Evolutionary conservation across 1,139 yeast genomes (phyloP).

Genomic region (Candida smagusa): DNA sequence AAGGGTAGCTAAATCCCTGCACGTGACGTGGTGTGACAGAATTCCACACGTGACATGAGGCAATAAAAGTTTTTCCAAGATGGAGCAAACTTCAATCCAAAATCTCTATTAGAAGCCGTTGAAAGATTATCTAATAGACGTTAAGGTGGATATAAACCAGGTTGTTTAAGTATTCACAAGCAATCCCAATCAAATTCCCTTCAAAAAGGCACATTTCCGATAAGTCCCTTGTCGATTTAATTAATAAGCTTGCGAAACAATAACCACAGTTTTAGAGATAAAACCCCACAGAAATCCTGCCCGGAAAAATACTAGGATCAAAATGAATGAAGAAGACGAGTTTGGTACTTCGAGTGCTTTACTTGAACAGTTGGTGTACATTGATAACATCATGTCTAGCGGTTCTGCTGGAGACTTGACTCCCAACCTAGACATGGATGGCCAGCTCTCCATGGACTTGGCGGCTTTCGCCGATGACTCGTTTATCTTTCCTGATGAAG

Average conservation of each 20-base stretch:
- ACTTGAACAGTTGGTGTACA: slow-evolving; percentile 71
- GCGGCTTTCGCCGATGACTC: slow-evolving; percentile 81
- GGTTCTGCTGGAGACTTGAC: slow-evolving; percentile 29
- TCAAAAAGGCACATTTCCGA: too few species aligned
- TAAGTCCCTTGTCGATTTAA: too few species aligned
- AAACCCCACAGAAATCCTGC: too few species aligned
- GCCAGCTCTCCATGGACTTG: slow-evolving; percentile 65
- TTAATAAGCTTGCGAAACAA: too few species aligned
- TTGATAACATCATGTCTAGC: slow-evolving; percentile 65
- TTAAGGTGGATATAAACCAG: too few species aligned
- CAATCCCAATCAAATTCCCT: too few species aligned
- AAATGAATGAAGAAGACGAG: slow-evolving; percentile 9
- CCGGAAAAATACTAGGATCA: neutral
- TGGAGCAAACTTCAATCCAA: neutral
- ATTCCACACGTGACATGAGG: neutral
- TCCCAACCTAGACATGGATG: slow-evolving; percentile 54
- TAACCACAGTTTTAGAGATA: too few species aligned
- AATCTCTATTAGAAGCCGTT: too few species aligned
- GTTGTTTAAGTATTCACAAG: too few species aligned
- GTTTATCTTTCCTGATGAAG: slow-evolving; percentile 76
- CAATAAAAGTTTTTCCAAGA: neutral
- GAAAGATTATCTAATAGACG: too few species aligned
- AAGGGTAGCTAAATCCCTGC: too few species aligned
- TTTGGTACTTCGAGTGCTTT: slow-evolving; percentile 53
- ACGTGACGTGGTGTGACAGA: neutral